Evolutionary conservation across 1,284 basidiomycete species (phyloP).

Genomic region (Kwoniella shivajii): DNA sequence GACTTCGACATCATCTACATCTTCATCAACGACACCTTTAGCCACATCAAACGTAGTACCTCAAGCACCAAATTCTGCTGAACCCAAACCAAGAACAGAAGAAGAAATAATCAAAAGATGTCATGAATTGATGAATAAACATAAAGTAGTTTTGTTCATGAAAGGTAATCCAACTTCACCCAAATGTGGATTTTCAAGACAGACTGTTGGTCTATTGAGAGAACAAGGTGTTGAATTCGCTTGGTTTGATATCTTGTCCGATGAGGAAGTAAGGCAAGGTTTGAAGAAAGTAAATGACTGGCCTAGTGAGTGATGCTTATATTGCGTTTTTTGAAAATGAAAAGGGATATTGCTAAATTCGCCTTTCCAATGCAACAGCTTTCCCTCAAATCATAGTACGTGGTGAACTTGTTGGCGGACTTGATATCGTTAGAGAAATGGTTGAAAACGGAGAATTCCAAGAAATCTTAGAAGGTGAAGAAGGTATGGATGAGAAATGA

Average conservation of each 20-base stretch:
- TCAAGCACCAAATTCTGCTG: conserved; percentile 23
- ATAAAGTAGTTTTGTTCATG: conserved; percentile 84
- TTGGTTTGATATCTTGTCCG: conserved; percentile 72
- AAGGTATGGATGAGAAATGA: conserved; percentile 22
- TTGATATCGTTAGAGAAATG: conserved; percentile 69
- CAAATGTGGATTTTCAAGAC: conserved; percentile 79
- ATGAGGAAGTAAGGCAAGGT: conserved; percentile 69
- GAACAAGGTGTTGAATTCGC: conserved; percentile 66
- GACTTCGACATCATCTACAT: conserved; percentile 43
- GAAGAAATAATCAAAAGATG: conserved; percentile 57
- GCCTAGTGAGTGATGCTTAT: conserved; percentile 51
- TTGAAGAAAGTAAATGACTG: conserved; percentile 56
- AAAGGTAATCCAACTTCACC: conserved; percentile 87
- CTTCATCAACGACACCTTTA: conserved; percentile 48
- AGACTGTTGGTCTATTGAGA: conserved; percentile 66
- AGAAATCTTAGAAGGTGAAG: conserved; percentile 37
- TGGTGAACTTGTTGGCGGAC: conserved; percentile 73
- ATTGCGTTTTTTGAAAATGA: neutral
- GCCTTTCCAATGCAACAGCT: conserved; percentile 18
- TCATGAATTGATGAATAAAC: conserved; percentile 64
- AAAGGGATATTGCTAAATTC: conserved; percentile 5
- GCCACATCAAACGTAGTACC: conserved; percentile 35
- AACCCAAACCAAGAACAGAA: conserved; percentile 44
- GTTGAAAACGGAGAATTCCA: conserved; percentile 56
- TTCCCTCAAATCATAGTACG: conserved; percentile 77